These are phyloP conservation scores for Ramaria sp. DNA, from an alignment of 768 basidiomycete species.

Conservation along the genomic window DNA sequence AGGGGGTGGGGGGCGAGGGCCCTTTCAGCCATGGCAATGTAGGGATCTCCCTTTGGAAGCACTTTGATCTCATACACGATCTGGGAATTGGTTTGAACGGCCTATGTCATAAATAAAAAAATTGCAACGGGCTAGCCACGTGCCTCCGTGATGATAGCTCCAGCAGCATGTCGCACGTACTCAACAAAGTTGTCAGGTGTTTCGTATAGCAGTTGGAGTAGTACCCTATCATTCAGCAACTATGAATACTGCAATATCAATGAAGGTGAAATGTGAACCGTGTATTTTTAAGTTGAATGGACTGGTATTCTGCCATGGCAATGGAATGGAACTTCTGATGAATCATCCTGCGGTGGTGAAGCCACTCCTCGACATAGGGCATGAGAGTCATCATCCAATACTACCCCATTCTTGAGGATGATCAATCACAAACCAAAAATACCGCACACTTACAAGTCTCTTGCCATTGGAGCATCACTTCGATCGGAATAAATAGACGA, in stretches of 20 bases:
- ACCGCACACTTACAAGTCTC: not conserved
- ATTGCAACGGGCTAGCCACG: not conserved
- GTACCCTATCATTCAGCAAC: slow-evolving; percentile 6
- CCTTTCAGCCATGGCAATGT: slow-evolving; percentile 25
- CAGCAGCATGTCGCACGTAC: slow-evolving; percentile 23
- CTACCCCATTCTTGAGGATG: slow-evolving; percentile 19
- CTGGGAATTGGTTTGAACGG: not conserved
- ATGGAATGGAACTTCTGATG: slow-evolving; percentile 20
- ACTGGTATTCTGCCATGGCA: not conserved
- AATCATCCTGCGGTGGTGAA: slow-evolving; percentile 18
- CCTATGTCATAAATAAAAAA: not conserved
- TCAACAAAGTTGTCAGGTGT: slow-evolving; percentile 29
- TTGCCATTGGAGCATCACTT: too few species aligned
- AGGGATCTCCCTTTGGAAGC: slow-evolving; percentile 24
- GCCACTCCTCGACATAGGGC: slow-evolving; percentile 22
- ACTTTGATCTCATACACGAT: slow-evolving; percentile 31
- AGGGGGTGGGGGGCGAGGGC: slow-evolving; percentile 17
- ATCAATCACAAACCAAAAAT: too few species aligned
- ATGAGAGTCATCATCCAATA: slow-evolving; percentile 21
- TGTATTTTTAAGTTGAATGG: not conserved
- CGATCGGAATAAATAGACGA: too few species aligned
- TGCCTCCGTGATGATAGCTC: slow-evolving; percentile 25
- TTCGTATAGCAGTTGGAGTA: slow-evolving; percentile 24
- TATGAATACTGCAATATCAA: not conserved
- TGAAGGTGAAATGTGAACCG: not conserved